Conservation (phyloP, 2,329 filamentous ascomycete species). For the Stagonosporopsis rhizophila region DNA sequence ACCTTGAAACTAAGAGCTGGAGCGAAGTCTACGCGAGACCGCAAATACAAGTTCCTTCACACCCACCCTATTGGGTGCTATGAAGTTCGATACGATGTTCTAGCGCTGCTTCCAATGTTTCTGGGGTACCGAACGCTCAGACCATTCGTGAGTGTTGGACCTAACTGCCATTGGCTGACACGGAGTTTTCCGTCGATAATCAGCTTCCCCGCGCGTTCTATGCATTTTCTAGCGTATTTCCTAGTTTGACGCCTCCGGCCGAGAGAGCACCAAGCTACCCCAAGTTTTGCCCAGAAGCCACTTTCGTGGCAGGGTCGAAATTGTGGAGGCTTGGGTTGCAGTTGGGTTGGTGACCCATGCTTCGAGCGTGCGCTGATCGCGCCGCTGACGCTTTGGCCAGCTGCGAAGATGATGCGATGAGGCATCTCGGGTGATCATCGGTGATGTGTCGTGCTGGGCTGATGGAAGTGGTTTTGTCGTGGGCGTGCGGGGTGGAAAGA, state of each 20-base stretch:
- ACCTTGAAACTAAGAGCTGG: not conserved
- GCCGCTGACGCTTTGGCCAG: conserved; percentile 8
- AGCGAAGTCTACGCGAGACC: not conserved
- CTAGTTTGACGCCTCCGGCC: conserved; percentile 7
- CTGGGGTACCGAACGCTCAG: not conserved
- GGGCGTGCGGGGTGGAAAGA: not conserved
- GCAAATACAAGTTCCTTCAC: not conserved
- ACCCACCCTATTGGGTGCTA: not conserved
- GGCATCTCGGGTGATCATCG: not conserved
- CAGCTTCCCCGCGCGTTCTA: conserved; percentile 9
- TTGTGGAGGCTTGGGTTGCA: conserved; percentile 3
- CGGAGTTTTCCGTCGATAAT: not conserved
- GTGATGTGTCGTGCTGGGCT: not conserved
- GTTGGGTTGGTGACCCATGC: not conserved
- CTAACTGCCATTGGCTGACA: not conserved
- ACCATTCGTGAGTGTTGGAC: not conserved
- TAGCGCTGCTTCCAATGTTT: not conserved
- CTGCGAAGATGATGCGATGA: not conserved
- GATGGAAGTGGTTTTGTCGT: not conserved
- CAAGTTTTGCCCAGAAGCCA: conserved; percentile 10
- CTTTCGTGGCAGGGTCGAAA: not conserved
- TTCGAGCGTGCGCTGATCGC: not conserved
- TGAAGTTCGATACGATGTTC: not conserved
- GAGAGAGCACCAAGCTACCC: conserved; percentile 1
- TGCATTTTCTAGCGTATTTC: conserved; percentile 7